Evolutionary conservation across 352 stramenopile genomes (phyloP).

Genomic region (Pilasporangium apinafurcum): DNA sequence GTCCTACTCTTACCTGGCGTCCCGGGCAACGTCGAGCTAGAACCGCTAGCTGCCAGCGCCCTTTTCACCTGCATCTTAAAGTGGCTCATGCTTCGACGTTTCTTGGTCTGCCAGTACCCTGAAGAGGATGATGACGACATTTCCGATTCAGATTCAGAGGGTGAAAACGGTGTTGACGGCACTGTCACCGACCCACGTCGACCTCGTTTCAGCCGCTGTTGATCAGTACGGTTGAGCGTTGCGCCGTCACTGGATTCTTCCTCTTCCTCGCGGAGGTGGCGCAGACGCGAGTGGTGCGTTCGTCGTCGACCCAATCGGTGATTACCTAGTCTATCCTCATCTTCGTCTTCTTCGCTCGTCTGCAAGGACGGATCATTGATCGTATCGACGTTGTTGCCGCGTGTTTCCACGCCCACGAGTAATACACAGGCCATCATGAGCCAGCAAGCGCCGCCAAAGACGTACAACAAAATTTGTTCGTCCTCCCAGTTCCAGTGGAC

Average conservation of each 20-base stretch:
- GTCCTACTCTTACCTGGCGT: neutral
- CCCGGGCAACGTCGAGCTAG: too few relatives aligned
- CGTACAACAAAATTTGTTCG: constrained; percentile 15
- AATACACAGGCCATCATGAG: constrained; percentile 17
- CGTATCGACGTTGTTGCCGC: constrained; percentile 1
- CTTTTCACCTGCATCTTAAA: constrained; percentile 11
- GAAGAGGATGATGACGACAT: constrained; percentile 5
- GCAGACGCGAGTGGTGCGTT: too few relatives aligned
- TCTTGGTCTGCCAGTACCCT: neutral
- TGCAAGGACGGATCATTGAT: constrained; percentile 8
- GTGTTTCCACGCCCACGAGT: constrained; percentile 25
- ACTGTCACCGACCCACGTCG: too few relatives aligned
- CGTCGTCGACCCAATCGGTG: too few relatives aligned
- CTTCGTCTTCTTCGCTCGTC: too few relatives aligned
- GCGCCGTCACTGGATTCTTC: too few relatives aligned
- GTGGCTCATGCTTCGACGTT: constrained; percentile 2
- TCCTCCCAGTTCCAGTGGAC: constrained; percentile 10
- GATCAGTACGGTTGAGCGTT: too few relatives aligned
- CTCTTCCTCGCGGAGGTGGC: too few relatives aligned
- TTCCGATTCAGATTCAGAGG: too few relatives aligned
- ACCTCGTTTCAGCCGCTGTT: too few relatives aligned
- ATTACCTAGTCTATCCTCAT: too few relatives aligned
- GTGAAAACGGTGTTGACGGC: too few relatives aligned
- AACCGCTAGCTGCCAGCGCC: constrained; percentile 5
- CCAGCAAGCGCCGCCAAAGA: constrained; percentile 8